A percentile compares a stretch with the other conserved stretches of the same genome.
phyloP scores from a whole-genome alignment of 192 early-diverging fungal species.

The Linnemannia exigua region DNA sequence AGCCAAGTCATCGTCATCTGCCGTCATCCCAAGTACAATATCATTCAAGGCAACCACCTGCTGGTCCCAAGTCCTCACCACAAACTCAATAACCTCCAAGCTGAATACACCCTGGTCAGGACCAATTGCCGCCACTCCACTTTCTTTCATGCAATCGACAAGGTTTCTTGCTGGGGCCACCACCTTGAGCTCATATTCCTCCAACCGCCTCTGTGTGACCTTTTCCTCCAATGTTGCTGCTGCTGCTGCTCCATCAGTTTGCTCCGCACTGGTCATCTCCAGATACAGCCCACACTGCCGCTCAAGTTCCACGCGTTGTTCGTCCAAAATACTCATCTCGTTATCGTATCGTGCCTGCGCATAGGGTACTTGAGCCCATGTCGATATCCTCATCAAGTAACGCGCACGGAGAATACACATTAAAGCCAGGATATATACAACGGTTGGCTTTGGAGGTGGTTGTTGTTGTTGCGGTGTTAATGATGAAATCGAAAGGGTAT shows the following conservation, averaged over 20 bases:
- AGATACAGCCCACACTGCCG: background rate
- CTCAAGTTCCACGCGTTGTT: background rate
- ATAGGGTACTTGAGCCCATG: slow-evolving; percentile 34
- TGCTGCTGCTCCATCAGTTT: background rate
- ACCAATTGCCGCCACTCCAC: background rate
- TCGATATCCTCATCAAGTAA: slow-evolving; percentile 38
- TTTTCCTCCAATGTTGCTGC: background rate
- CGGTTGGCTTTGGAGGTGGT: background rate
- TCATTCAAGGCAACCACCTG: slow-evolving; percentile 20
- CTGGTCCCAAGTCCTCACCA: slow-evolving; percentile 35
- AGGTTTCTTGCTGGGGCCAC: slow-evolving; percentile 11
- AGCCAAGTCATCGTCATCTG: slow-evolving; percentile 3
- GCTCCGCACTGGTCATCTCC: background rate
- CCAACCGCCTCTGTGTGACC: background rate
- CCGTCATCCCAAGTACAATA: background rate
- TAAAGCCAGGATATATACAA: slow-evolving; percentile 14
- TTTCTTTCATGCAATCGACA: background rate
- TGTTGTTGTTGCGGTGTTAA: slow-evolving; percentile 11
- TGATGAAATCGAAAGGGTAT: background rate
- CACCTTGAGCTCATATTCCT: slow-evolving; percentile 30
- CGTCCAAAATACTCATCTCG: slow-evolving; percentile 25
- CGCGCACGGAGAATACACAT: slow-evolving; percentile 36
- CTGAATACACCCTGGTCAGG: background rate
- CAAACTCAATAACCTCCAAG: slow-evolving; percentile 28
- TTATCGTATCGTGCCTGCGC: slow-evolving; percentile 25